These are phyloP conservation scores for Plectranthus barbatus DNA, from an alignment of 257 asterid species.

Conservation along the genomic window DNA sequence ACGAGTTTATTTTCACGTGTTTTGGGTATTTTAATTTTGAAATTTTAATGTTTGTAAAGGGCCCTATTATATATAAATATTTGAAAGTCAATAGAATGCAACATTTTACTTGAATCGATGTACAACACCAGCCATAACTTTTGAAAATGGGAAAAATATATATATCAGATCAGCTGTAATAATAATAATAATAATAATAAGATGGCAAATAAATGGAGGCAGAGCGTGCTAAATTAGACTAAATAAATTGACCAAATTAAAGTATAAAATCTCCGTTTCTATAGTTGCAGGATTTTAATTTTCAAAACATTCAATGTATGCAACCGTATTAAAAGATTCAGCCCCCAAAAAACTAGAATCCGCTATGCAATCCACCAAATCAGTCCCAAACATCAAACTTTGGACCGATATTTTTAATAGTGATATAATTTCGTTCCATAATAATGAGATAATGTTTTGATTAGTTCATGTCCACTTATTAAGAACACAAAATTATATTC, in stretches of 20 bases:
- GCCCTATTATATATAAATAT: too few relatives aligned
- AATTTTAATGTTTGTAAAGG: too few relatives aligned
- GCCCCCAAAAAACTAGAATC: background rate
- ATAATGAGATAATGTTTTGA: too few relatives aligned
- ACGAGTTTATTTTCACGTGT: too few relatives aligned
- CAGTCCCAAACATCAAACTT: background rate
- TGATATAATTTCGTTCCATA: too few relatives aligned
- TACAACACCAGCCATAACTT: background rate
- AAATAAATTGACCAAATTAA: background rate
- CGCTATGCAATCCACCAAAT: background rate
- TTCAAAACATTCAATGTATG: slow-evolving; percentile 10
- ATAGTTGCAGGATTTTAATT: background rate
- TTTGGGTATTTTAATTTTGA: too few relatives aligned
- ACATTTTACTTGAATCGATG: background rate
- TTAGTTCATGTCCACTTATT: too few relatives aligned
- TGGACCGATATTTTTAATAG: too few relatives aligned
- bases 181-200: too few relatives aligned
- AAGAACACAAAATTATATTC: too few relatives aligned
- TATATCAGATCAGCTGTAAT: too few relatives aligned
- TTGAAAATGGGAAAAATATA: background rate
- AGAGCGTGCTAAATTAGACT: background rate
- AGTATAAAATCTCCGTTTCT: background rate
- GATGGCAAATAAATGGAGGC: too few relatives aligned
- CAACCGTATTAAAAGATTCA: slow-evolving; percentile 2
- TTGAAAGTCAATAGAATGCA: background rate